These are phyloP conservation scores for Thermomyces lanuginosus DNA, from an alignment of 2,329 filamentous ascomycete genomes.

Conservation along the genomic window DNA sequence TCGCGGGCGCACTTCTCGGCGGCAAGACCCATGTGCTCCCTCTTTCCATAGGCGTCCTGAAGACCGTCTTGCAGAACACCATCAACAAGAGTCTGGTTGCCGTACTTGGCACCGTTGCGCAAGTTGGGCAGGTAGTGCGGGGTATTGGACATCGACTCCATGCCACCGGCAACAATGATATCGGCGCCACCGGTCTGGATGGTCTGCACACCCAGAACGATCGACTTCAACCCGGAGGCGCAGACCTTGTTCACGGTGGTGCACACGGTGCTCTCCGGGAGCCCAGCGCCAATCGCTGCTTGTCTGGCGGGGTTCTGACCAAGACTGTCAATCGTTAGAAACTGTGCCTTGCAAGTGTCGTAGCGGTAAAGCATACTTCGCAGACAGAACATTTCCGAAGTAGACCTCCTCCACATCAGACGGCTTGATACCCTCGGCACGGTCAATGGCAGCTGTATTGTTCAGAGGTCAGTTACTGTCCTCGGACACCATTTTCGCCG, in stretches of 20 bases:
- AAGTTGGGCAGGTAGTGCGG: constrained; percentile 88
- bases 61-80: constrained; percentile 88
- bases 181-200: constrained; percentile 93
- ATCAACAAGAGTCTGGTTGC: constrained; percentile 75
- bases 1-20: constrained; percentile 84
- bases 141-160: constrained; percentile 96
- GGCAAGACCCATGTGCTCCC: constrained; percentile 91
- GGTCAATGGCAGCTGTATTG: constrained; percentile 54
- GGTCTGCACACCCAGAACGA: constrained; percentile 87
- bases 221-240: constrained; percentile 84
- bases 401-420: constrained; percentile 90
- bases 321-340: constrained; percentile 40
- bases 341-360: constrained; percentile 3
- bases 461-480: constrained; percentile 1
- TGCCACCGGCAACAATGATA: constrained; percentile 81
- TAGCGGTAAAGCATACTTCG: constrained; percentile 47
- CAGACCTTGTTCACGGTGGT: constrained; percentile 99
- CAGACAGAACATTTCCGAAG: constrained; percentile 95
- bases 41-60: constrained; percentile 77
- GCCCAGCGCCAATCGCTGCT: constrained; percentile 76
- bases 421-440: constrained; percentile 70
- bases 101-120: constrained; percentile 82
- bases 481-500: background rate
- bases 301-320: constrained; percentile 94
- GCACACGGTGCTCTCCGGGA: constrained; percentile 60